Percentiles rank a stretch among this genome's conserved stretches.
phyloP scores from a whole-genome alignment of 371 early-diverging fungal species.

The Syncephalis fuscata region DNA sequence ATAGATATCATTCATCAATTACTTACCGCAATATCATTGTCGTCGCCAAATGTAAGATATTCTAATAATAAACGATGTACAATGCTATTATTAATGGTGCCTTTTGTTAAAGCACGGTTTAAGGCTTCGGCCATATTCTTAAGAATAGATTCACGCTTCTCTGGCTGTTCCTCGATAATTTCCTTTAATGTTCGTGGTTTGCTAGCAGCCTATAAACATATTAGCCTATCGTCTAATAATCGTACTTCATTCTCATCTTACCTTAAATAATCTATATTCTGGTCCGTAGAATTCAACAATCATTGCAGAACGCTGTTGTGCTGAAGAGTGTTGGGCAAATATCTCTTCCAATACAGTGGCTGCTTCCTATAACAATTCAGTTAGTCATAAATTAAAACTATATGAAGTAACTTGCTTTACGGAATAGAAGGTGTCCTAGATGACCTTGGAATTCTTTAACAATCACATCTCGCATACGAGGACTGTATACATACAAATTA shows the following conservation, averaged over 20 bases:
- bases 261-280: conserved; percentile 74
- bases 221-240: neutral
- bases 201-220: conserved; percentile 4
- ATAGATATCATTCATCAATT: neutral
- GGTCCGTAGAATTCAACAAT: conserved; percentile 89
- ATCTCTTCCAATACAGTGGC: conserved; percentile 70
- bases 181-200: conserved; percentile 37
- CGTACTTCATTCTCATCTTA: conserved; percentile 3
- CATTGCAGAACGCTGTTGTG: conserved; percentile 52
- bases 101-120: conserved; percentile 62
- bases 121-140: conserved; percentile 53
- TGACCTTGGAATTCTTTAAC: conserved; percentile 54
- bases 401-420: conserved; percentile 3
- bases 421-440: conserved; percentile 1
- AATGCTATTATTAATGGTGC: conserved; percentile 63
- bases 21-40: conserved; percentile 32
- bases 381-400: conserved; percentile 6
- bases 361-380: conserved; percentile 73
- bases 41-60: conserved; percentile 47
- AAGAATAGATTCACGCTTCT: conserved; percentile 60
- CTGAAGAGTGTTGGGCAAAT: conserved; percentile 63
- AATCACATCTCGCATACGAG: conserved; percentile 47
- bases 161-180: conserved; percentile 44
- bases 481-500: conserved; percentile 19
- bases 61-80: conserved; percentile 78